Percentiles rank a stretch among this genome's conserved stretches.
phyloP scores from a whole-genome alignment of 2,329 filamentous ascomycete species.

The Grosmannia clavigera region DNA sequence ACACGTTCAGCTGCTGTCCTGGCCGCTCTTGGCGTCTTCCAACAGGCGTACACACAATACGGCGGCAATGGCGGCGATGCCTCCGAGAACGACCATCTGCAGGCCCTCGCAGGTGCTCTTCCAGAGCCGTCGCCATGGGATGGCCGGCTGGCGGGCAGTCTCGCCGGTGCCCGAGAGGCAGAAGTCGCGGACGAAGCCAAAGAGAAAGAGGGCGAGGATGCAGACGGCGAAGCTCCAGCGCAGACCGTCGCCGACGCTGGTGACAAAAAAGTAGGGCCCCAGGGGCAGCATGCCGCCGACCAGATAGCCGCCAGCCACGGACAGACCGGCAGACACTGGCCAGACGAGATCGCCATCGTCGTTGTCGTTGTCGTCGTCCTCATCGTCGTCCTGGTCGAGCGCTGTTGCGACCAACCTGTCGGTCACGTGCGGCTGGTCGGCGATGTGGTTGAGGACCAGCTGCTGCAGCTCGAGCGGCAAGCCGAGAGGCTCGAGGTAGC shows the following conservation, averaged over 20 bases:
- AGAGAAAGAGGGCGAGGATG: slow-evolving; percentile 18
- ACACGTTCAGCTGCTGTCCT: neutral
- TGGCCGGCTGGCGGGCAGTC: neutral
- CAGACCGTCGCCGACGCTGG: slow-evolving; percentile 16
- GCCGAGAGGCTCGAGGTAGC: slow-evolving; percentile 13
- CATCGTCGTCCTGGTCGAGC: neutral
- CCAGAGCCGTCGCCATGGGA: slow-evolving; percentile 14
- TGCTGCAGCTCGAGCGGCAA: slow-evolving; percentile 12
- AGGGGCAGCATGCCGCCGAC: slow-evolving; percentile 19
- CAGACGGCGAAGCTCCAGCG: slow-evolving; percentile 21
- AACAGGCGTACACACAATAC: slow-evolving; percentile 19
- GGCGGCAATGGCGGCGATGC: slow-evolving; percentile 18
- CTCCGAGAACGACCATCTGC: slow-evolving; percentile 20
- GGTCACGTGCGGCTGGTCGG: slow-evolving; percentile 1
- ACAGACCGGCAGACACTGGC: slow-evolving; percentile 15
- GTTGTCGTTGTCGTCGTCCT: neutral
- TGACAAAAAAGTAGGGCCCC: slow-evolving; percentile 20
- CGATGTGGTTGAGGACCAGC: slow-evolving; percentile 11
- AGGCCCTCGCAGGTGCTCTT: slow-evolving; percentile 16
- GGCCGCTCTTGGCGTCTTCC: slow-evolving; percentile 4
- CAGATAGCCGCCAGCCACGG: slow-evolving; percentile 19
- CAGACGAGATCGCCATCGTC: slow-evolving; percentile 8
- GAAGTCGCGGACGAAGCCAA: slow-evolving; percentile 19
- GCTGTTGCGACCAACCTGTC: neutral
- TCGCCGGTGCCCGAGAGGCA: slow-evolving; percentile 4